These are phyloP conservation scores for Bolboschoenoplectus hybrid DNA, from an alignment of 202 grass and related monocot genomes.

Conservation along the genomic window DNA sequence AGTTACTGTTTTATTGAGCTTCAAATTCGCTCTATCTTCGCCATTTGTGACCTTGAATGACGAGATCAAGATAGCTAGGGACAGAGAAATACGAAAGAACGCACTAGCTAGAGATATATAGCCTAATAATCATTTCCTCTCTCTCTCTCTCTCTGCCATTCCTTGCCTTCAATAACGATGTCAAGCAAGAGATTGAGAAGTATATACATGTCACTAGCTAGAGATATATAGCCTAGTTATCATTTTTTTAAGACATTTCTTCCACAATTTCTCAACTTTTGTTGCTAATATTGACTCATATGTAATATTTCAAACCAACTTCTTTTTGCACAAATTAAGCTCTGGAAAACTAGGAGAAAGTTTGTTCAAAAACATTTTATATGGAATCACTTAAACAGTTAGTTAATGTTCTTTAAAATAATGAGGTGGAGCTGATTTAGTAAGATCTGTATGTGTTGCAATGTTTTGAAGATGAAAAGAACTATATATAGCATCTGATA, in stretches of 20 bases:
- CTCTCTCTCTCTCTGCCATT: background rate
- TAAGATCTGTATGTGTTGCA: background rate
- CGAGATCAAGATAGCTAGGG: background rate
- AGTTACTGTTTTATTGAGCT: constrained; percentile 41
- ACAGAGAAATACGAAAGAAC: background rate
- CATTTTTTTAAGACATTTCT: background rate
- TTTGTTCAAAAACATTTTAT: background rate
- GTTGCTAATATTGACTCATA: background rate
- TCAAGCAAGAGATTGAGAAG: background rate
- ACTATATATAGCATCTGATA: background rate
- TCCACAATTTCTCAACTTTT: background rate
- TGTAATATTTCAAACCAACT: background rate
- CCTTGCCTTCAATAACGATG: background rate
- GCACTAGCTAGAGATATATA: background rate
- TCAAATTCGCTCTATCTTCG: background rate
- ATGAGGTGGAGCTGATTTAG: background rate
- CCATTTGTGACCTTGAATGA: constrained; percentile 19
- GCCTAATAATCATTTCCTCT: background rate
- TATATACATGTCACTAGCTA: background rate
- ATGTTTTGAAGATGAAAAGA: background rate
- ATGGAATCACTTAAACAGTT: background rate
- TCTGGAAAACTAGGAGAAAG: background rate
- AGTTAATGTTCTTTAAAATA: background rate
- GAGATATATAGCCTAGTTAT: background rate
- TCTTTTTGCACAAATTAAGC: background rate